phyloP scores from a whole-genome alignment of 768 basidiomycete species.

The Nevesoporus exiguus region DNA sequence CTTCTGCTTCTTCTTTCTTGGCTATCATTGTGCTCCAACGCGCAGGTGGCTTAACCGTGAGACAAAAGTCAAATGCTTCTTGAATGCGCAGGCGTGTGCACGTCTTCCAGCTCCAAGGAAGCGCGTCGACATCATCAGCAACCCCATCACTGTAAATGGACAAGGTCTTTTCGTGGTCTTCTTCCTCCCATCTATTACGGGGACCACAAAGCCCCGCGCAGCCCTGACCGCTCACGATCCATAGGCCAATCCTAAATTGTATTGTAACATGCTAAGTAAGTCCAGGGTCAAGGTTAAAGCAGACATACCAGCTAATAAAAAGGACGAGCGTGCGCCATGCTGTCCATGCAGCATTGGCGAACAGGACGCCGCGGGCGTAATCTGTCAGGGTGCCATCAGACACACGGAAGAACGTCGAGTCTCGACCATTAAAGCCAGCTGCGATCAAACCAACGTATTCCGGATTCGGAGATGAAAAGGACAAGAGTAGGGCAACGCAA shows the following conservation, averaged over 20 bases:
- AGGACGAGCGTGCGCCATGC: conserved; percentile 72
- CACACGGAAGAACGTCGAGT: conserved; percentile 69
- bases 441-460: conserved; percentile 45
- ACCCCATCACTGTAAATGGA: conserved; percentile 46
- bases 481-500: conserved; percentile 65
- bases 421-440: conserved; percentile 51
- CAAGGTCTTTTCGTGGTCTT: conserved; percentile 58
- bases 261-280: background rate
- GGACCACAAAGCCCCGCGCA: conserved; percentile 85
- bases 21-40: conserved; percentile 35
- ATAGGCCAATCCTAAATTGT: conserved; percentile 62
- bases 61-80: conserved; percentile 81
- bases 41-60: conserved; percentile 39
- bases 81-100: conserved; percentile 66
- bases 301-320: conserved; percentile 58
- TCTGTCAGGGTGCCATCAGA: conserved; percentile 62
- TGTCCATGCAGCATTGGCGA: conserved; percentile 80
- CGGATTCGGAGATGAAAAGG: conserved; percentile 52
- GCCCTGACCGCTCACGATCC: conserved; percentile 72
- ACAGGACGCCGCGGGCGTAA: conserved; percentile 77
- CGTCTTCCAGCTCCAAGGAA: conserved; percentile 81
- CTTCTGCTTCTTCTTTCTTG: conserved; percentile 31
- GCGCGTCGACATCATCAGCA: conserved; percentile 40
- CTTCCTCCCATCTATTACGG: conserved; percentile 81
- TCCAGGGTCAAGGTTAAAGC: background rate